Percentiles rank a stretch among this genome's conserved stretches.
Conservation (phyloP, 225 moss, liverwort and hornwort genomes). For the Sphagnum tenellum region DNA sequence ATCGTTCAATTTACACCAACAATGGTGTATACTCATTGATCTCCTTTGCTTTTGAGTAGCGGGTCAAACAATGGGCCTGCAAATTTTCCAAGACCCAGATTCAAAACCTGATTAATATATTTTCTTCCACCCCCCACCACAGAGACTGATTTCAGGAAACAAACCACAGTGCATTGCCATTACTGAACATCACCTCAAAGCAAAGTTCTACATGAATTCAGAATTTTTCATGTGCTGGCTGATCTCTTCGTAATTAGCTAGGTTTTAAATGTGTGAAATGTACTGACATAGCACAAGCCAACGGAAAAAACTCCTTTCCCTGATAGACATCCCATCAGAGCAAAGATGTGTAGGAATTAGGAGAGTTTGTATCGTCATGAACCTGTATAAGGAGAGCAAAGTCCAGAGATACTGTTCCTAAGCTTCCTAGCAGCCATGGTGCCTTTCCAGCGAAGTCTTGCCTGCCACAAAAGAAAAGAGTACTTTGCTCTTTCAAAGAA, state of each 20-base stretch:
- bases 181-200: not conserved
- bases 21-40: conserved; percentile 44
- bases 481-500: not conserved
- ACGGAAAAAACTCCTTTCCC: no score
- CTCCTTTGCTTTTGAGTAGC: conserved; percentile 33
- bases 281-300: no score
- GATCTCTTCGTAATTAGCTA: no score
- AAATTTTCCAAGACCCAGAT: not conserved
- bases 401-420: conserved; percentile 76
- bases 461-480: conserved; percentile 19
- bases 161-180: not conserved
- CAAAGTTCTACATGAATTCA: not conserved
- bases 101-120: not conserved
- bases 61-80: conserved; percentile 33
- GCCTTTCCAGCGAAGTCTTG: conserved; percentile 40
- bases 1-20: conserved; percentile 15
- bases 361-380: not conserved
- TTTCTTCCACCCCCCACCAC: not conserved
- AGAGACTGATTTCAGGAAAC: not conserved
- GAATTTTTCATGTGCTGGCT: not conserved
- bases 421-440: conserved; percentile 80
- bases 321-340: no score
- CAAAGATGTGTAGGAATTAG: not conserved
- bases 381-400: conserved; percentile 63
- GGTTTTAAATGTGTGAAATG: no score